Evolutionary conservation across 2,329 filamentous ascomycete species (phyloP).

Genomic region (Aureobasidium sp.): DNA sequence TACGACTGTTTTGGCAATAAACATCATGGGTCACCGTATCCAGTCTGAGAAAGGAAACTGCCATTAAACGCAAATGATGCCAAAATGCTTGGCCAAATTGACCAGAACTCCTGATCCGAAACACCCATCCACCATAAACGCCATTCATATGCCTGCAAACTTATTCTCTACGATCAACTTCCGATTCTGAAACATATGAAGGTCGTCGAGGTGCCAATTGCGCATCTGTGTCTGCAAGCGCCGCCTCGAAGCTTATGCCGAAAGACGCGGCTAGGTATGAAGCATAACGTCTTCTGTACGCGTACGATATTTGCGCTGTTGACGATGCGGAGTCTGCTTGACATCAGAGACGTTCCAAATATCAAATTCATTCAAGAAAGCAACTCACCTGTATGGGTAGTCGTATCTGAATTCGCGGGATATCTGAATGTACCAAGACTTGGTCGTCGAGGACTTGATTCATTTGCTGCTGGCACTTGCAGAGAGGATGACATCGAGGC

Average conservation of each 20-base stretch:
- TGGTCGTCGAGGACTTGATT: neutral
- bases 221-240: conserved; percentile 7
- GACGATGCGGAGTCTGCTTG: neutral
- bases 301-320: conserved; percentile 11
- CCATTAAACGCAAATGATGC: neutral
- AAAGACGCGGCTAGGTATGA: conserved; percentile 5
- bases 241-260: conserved; percentile 11
- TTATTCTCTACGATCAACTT: conserved; percentile 7
- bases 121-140: neutral
- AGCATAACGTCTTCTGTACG: conserved; percentile 10
- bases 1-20: neutral
- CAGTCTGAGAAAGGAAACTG: neutral
- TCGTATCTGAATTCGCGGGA: neutral
- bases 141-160: neutral
- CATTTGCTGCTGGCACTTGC: neutral
- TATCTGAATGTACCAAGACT: conserved; percentile 1
- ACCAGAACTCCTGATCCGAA: neutral
- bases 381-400: neutral
- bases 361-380: no score
- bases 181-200: conserved; percentile 5
- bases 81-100: neutral
- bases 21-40: neutral
- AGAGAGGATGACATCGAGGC: neutral
- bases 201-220: conserved; percentile 4
- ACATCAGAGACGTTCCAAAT: neutral